A percentile compares a stretch with the other conserved stretches of the same genome.
Conservation (phyloP, 1,284 basidiomycete species). For the Apiotrichum gamsii region DNA sequence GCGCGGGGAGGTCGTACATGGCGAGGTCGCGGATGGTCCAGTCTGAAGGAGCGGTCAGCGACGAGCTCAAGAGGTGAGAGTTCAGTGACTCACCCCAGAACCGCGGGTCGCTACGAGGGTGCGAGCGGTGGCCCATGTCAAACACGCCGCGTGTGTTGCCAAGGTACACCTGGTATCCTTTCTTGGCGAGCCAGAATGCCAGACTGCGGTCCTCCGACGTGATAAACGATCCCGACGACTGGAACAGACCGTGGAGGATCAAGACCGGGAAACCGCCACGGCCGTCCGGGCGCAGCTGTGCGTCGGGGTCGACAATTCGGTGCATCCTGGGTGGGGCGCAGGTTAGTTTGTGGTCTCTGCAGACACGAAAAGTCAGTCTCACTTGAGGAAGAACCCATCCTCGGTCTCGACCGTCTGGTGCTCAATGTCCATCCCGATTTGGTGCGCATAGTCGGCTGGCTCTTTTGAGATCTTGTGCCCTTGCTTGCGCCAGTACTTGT, state of each 20-base stretch:
- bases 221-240: slow-evolving; percentile 58
- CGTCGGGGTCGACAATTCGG: slow-evolving; percentile 52
- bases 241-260: slow-evolving; percentile 59
- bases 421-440: slow-evolving; percentile 55
- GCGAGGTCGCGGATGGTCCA: slow-evolving; percentile 60
- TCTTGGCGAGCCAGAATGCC: slow-evolving; percentile 58
- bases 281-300: slow-evolving; percentile 48
- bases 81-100: slow-evolving; percentile 53
- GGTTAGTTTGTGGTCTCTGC: no score
- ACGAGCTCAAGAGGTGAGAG: neutral
- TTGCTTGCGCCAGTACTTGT: slow-evolving; percentile 50
- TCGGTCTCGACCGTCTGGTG: slow-evolving; percentile 56
- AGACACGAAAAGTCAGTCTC: no score
- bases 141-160: slow-evolving; percentile 59
- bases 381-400: slow-evolving; percentile 55
- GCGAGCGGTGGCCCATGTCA: slow-evolving; percentile 56
- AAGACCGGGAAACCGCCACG: slow-evolving; percentile 56
- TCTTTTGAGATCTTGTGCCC: slow-evolving; percentile 52
- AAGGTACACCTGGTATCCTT: slow-evolving; percentile 57
- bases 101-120: slow-evolving; percentile 52
- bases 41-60: slow-evolving; percentile 41
- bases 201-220: slow-evolving; percentile 58
- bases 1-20: slow-evolving; percentile 57
- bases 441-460: slow-evolving; percentile 54
- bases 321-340: slow-evolving; percentile 52